These are phyloP conservation scores for Calonectria henricotiae DNA, from an alignment of 2,329 filamentous ascomycete genomes.

Conservation along the genomic window DNA sequence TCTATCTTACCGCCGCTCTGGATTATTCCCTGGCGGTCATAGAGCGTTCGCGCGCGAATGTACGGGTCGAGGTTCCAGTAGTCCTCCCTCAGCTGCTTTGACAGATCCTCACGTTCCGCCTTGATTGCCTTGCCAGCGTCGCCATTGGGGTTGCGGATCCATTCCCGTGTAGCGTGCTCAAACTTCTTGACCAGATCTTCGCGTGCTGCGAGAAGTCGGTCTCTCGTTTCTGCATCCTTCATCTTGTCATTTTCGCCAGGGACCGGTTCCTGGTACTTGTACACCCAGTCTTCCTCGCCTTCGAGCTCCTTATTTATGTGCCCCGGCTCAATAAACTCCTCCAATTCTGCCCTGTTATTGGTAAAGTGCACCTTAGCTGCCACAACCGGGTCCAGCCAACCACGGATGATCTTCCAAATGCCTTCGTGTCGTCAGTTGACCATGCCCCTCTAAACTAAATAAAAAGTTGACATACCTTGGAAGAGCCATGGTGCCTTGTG, in stretches of 20 bases:
- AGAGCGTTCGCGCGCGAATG: constrained; percentile 85
- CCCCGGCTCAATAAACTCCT: constrained; percentile 79
- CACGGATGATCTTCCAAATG: constrained; percentile 96
- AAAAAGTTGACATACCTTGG: constrained; percentile 75
- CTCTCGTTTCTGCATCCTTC: constrained; percentile 75
- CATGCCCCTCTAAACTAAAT: neutral
- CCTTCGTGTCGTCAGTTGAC: constrained; percentile 63
- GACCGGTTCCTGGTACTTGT: constrained; percentile 84
- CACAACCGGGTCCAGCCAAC: constrained; percentile 97
- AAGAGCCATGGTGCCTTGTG: constrained; percentile 99
- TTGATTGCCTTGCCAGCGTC: constrained; percentile 66
- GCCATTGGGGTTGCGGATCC: constrained; percentile 72
- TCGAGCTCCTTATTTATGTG: constrained; percentile 88
- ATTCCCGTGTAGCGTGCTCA: constrained; percentile 81
- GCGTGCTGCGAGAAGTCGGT: constrained; percentile 76
- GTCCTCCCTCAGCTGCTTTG: constrained; percentile 76
- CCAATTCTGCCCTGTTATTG: constrained; percentile 84
- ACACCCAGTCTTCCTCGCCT: constrained; percentile 88
- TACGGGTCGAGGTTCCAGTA: constrained; percentile 96
- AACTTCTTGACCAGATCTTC: constrained; percentile 79
- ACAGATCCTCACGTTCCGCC: constrained; percentile 74
- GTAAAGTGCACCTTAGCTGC: constrained; percentile 96
- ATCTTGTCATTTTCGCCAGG: constrained; percentile 84
- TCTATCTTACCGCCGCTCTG: constrained; percentile 77
- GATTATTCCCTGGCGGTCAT: constrained; percentile 86